A percentile compares a stretch with the other conserved stretches of the same genome.
phyloP scores from a whole-genome alignment of 352 stramenopile genomes.

The Pythium dissotocum region DNA sequence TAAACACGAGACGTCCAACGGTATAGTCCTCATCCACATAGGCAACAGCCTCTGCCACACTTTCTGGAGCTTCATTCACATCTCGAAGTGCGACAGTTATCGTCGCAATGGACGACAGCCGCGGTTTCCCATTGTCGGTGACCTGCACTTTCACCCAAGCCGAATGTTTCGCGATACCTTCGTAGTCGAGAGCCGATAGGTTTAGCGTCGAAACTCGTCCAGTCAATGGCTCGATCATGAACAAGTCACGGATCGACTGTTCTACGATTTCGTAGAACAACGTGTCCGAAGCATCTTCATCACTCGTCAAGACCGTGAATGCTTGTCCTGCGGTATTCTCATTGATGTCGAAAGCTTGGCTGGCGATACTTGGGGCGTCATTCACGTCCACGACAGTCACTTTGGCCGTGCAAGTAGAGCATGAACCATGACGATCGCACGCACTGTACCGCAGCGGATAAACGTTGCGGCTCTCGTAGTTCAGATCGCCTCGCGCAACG shows the following conservation, averaged over 20 bases:
- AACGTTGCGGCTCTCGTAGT: slow-evolving; percentile 22
- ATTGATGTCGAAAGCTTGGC: slow-evolving; percentile 27
- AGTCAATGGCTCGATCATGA: slow-evolving; percentile 30
- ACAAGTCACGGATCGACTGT: slow-evolving; percentile 40
- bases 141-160: slow-evolving; percentile 58
- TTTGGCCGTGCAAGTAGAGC: slow-evolving; percentile 17
- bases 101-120: slow-evolving; percentile 29
- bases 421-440: slow-evolving; percentile 25
- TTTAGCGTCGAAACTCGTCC: slow-evolving; percentile 19
- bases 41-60: not conserved
- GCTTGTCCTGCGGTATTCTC: slow-evolving; percentile 41
- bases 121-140: slow-evolving; percentile 39
- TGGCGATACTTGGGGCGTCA: slow-evolving; percentile 22
- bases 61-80: slow-evolving; percentile 31
- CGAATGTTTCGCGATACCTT: slow-evolving; percentile 35
- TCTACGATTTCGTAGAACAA: slow-evolving; percentile 46
- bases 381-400: slow-evolving; percentile 27
- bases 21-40: slow-evolving; percentile 24
- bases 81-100: slow-evolving; percentile 30
- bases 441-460: slow-evolving; percentile 18
- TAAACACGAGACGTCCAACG: slow-evolving; percentile 23
- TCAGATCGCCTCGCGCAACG: slow-evolving; percentile 11
- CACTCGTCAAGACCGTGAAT: slow-evolving; percentile 36
- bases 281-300: slow-evolving; percentile 42
- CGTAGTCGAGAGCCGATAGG: slow-evolving; percentile 36